A percentile compares a stretch with the other conserved stretches of the same genome.
Evolutionary conservation across 305 asterid genomes (phyloP).

Genomic region (Fraxinus latifolia): DNA sequence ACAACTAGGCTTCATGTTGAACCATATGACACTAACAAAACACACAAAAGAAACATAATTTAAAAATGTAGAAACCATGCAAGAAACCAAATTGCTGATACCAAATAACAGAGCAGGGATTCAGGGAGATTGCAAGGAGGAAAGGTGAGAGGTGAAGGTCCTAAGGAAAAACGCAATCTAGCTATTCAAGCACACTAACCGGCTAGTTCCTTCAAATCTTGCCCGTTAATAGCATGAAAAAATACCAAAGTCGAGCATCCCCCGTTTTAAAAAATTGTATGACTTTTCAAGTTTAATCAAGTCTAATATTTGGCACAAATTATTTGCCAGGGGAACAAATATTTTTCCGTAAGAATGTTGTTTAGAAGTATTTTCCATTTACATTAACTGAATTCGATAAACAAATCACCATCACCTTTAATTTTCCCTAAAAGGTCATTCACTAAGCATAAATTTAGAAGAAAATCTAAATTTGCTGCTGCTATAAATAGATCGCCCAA

Average conservation of each 20-base stretch:
- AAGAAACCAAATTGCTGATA: neutral
- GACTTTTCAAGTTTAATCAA: neutral
- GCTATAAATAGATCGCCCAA: neutral
- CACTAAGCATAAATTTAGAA: neutral
- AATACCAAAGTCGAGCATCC: neutral
- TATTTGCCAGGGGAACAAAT: neutral
- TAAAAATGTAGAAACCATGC: neutral
- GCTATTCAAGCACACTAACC: neutral
- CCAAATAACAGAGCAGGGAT: neutral
- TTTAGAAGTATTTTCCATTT: neutral
- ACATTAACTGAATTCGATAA: neutral
- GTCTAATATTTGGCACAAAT: neutral
- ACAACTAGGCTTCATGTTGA: neutral
- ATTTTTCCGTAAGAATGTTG: neutral
- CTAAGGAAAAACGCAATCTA: neutral
- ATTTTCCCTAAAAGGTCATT: neutral
- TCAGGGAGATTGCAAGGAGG: neutral
- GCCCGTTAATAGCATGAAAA: neutral
- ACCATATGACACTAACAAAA: neutral
- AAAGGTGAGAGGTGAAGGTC: neutral
- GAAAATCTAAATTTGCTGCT: neutral
- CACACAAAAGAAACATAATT: neutral
- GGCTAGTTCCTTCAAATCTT: neutral
- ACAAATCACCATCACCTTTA: neutral
- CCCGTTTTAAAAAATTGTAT: neutral